Conservation (phyloP, 208 protist species). For the Balamuthia mandrillaris region DNA sequence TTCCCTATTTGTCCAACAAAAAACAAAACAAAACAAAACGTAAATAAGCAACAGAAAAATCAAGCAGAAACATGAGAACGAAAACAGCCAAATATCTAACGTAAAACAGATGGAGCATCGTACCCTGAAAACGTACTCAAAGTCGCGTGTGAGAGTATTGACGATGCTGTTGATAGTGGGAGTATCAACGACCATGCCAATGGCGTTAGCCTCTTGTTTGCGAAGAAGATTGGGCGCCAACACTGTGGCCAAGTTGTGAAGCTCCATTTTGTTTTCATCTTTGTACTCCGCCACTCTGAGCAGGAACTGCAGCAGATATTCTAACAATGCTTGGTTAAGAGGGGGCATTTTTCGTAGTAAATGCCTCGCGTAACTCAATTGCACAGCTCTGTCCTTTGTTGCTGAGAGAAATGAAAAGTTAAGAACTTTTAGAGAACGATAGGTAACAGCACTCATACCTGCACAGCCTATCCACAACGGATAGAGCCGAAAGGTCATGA, state of each 20-base stretch:
- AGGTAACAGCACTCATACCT: background rate
- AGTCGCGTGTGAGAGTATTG: background rate
- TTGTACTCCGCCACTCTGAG: background rate
- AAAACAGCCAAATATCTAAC: background rate
- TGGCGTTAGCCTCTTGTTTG: background rate
- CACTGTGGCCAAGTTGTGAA: conserved; percentile 15
- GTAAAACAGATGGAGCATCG: background rate
- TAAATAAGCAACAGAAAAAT: too few relatives aligned
- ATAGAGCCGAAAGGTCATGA: conserved; percentile 27
- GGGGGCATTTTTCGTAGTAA: background rate
- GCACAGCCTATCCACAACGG: background rate
- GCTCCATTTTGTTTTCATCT: conserved; percentile 11
- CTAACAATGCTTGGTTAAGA: background rate
- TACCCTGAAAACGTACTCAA: conserved; percentile 25
- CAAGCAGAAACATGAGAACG: background rate
- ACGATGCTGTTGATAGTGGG: conserved; percentile 29
- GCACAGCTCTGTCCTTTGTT: conserved; percentile 1
- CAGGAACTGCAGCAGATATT: conserved; percentile 5
- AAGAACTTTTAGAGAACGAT: background rate
- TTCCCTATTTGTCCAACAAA: background rate
- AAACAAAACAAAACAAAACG: background rate
- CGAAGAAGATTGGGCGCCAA: conserved; percentile 14
- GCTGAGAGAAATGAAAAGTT: background rate
- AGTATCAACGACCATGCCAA: background rate
- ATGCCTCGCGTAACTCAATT: background rate